phyloP scores from a whole-genome alignment of 139 green algal genomes.

The Coccomyxa sp. region DNA sequence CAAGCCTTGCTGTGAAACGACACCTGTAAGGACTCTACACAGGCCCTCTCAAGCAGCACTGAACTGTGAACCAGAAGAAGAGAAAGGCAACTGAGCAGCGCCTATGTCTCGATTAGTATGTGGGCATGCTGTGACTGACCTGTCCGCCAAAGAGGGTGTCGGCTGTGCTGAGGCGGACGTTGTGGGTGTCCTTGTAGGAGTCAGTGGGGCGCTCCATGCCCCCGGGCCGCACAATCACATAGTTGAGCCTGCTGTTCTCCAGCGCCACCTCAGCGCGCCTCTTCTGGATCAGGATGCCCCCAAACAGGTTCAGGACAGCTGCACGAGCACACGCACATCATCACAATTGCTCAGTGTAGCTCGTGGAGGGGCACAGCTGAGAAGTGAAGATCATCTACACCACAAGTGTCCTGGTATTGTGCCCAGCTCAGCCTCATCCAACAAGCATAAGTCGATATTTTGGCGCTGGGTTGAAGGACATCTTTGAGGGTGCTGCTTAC shows the following conservation, averaged over 20 bases:
- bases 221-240: conserved; percentile 85
- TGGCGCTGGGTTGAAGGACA: not conserved
- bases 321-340: conserved; percentile 8
- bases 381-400: not conserved
- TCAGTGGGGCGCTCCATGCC: conserved; percentile 58
- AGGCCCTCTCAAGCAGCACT: not conserved
- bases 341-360: too few species aligned
- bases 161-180: conserved; percentile 57
- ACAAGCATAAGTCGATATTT: too few species aligned
- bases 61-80: not conserved
- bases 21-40: not conserved
- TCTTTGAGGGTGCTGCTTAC: conserved; percentile 3
- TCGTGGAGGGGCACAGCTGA: too few species aligned
- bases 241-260: conserved; percentile 73
- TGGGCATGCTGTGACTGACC: not conserved
- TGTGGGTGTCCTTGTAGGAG: conserved; percentile 87
- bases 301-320: conserved; percentile 80
- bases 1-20: not conserved
- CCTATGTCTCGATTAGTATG: not conserved
- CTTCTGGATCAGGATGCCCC: conserved; percentile 85
- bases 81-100: not conserved
- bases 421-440: too few species aligned
- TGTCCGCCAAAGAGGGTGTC: conserved; percentile 82
- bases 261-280: conserved; percentile 78
- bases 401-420: too few species aligned